phyloP scores from a whole-genome alignment of 345 rosid genomes.

The Populus davidiana region DNA sequence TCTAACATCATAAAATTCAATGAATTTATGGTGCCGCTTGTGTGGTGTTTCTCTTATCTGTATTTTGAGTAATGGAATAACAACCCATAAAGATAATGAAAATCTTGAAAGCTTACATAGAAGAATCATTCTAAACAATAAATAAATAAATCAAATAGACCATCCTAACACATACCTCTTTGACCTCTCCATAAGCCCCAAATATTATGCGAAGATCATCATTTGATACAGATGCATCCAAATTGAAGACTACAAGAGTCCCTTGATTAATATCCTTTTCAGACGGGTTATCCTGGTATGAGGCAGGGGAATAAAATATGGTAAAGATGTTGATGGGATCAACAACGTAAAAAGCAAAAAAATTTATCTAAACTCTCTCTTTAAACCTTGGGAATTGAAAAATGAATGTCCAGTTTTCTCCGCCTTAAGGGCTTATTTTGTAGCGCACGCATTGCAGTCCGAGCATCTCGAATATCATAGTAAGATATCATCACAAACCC shows the following conservation, averaged over 20 bases:
- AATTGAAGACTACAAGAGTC: constrained; percentile 85
- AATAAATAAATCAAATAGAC: constrained; percentile 1
- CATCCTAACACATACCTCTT: constrained; percentile 55
- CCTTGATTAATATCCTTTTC: constrained; percentile 96
- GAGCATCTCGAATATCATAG: constrained; percentile 87
- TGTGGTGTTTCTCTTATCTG: constrained; percentile 98
- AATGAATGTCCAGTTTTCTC: constrained; percentile 89
- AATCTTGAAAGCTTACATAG: not conserved
- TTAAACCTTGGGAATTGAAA: constrained; percentile 93
- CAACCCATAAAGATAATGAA: not conserved
- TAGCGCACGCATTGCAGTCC: constrained; percentile 86
- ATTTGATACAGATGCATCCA: constrained; percentile 82
- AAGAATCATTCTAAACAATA: not conserved
- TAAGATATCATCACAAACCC: constrained; percentile 97
- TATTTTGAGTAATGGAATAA: constrained; percentile 19
- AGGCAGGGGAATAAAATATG: constrained; percentile 13
- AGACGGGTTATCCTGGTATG: constrained; percentile 78
- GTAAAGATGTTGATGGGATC: constrained; percentile 8
- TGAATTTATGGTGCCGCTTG: constrained; percentile 84
- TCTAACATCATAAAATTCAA: constrained; percentile 91
- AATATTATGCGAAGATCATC: constrained; percentile 80
- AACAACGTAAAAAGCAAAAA: not conserved
- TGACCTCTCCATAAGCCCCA: constrained; percentile 84
- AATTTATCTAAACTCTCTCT: not conserved
- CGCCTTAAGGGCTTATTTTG: constrained; percentile 88